phyloP scores from a whole-genome alignment of 208 protist species.

The Leishmania guyanensis region DNA sequence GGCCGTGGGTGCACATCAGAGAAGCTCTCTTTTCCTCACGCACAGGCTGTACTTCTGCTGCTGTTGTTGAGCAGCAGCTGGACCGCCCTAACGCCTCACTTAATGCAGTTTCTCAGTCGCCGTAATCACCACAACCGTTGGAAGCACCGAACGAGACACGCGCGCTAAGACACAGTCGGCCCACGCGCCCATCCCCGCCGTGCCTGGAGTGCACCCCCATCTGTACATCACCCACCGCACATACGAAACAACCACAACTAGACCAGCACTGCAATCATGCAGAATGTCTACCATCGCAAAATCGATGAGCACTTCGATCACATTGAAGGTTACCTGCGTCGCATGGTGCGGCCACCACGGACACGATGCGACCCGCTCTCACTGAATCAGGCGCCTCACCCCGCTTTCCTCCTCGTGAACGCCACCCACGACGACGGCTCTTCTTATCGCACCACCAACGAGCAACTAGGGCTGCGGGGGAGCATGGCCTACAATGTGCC shows the following conservation, averaged over 20 bases:
- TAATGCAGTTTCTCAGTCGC: not conserved
- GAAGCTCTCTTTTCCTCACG: not conserved
- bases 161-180: not conserved
- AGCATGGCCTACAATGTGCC: not conserved
- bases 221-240: not conserved
- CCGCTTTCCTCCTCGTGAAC: not conserved
- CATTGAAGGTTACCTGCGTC: conserved; percentile 31
- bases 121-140: not conserved
- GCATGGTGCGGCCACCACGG: conserved; percentile 18
- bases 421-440: not conserved
- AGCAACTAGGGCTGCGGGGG: not conserved
- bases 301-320: conserved; percentile 31
- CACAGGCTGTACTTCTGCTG: not conserved
- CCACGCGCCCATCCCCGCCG: not conserved
- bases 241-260: not conserved
- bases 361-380: conserved; percentile 10
- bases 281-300: conserved; percentile 5
- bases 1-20: not conserved
- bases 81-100: not conserved
- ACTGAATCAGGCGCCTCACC: not conserved
- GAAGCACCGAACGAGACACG: not conserved
- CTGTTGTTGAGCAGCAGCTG: not conserved
- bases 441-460: not conserved
- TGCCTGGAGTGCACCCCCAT: not conserved
- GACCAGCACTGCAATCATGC: conserved; percentile 7